Evolutionary conservation across 106 monocot species (phyloP), one percentile per base, ranked within the genome.

Genomic region (Dendrobium nobile): DNA sequence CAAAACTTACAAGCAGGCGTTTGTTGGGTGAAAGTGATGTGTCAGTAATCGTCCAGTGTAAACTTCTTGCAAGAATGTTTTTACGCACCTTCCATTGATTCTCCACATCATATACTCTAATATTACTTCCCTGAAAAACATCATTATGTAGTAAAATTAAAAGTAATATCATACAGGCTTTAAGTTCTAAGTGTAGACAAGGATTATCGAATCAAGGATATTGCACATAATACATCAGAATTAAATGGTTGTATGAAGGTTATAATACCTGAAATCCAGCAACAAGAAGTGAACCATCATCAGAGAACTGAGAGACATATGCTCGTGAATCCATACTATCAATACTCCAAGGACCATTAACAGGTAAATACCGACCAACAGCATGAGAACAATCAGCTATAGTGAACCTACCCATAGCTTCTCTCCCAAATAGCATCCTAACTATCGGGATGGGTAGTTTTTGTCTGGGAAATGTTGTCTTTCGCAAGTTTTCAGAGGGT

Each of bases 301-400:
- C 75, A 78, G 96, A 97, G 82, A 94, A 97, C 48, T 93, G 93
- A 1, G 96, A 94, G 22, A 97, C 85, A 81, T 97, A 96, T 56
- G 92, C 96, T 77, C 86, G 84, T 67, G 90, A 90, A 61, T 90
- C 85, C 86, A 91, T 90, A 41, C 54, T 56, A 61, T 97, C 96
- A 33, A 94, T 80, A 26, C 18, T 22, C 82, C 90, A 87, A 0
- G 90, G 94, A 13, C 87, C 90, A 74, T 92, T 90, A 10, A 79
- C 82, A 26, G 94, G 94, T 47, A 94, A 65, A 74, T 87, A 89
- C 1, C 84, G 87, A 24, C 90, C 83, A 24, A 92, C 82, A 61
- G 90, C 85, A 85, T 92, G 82, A 7, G 89, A 86, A 2, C 90
- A 77, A 80, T 97, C 96, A 56, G 94, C 80, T 70, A 37, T 77